These are phyloP conservation scores for Skeletonema marinoi DNA, from an alignment of 108 stramenopile genomes.

Conservation along the genomic window DNA sequence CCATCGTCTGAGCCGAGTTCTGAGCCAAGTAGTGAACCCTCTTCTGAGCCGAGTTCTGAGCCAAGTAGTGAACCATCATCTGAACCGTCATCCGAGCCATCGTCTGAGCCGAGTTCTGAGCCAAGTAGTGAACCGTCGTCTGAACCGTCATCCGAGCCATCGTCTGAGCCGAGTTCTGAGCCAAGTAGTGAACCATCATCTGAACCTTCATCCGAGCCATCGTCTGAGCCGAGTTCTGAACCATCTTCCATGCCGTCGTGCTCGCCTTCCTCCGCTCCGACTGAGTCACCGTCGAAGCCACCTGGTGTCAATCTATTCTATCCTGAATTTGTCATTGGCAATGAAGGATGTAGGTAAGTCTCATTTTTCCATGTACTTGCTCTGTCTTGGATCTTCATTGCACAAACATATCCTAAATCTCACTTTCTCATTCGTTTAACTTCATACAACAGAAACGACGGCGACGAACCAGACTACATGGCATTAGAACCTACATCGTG, in stretches of 20 bases:
- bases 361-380: neutral
- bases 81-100: too few relatives aligned
- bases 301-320: neutral
- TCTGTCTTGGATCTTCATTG: too few relatives aligned
- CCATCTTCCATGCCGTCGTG: neutral
- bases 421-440: neutral
- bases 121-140: neutral
- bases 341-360: neutral
- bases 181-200: neutral
- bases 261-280: neutral
- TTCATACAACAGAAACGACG: neutral
- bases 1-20: too few relatives aligned
- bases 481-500: neutral
- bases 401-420: too few relatives aligned
- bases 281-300: neutral
- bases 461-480: slow-evolving; percentile 4
- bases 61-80: neutral
- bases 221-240: neutral
- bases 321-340: neutral
- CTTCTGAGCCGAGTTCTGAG: neutral
- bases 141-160: neutral
- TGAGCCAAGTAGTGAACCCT: neutral
- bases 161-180: neutral
- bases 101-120: too few relatives aligned
- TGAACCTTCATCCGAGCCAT: neutral